Evolutionary conservation across 805 yeast species (phyloP), one percentile per base, ranked within the genome.

Genomic region (Suhomyces prunicola): DNA sequence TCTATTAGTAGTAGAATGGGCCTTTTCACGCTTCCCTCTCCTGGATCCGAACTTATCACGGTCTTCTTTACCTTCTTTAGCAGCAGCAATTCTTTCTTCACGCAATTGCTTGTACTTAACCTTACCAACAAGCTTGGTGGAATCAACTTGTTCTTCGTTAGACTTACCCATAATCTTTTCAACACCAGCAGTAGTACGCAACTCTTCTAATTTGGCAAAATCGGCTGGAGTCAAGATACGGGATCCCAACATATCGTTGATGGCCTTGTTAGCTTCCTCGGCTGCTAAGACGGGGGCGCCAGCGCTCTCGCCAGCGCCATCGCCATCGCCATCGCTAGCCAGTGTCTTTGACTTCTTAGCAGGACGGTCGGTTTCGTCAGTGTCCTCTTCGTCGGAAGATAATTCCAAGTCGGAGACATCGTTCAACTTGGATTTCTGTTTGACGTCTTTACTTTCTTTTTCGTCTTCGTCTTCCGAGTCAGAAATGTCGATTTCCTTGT

Each of bases 201-300:
- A 80, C 70, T 94, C 97, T 64, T 93, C 93, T 62, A 94, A 79
- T 72, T 93, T 93, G 57, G 97, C 97, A 67, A 92, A 94, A 76
- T 94, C 99, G 0, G 98, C 97, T 22, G 99, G 99, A 0, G 99
- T 94, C 60, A 94, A 79, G 55, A 94, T 87, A 60, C 88, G 84
- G 47, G 84, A 80, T n/a, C 88, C 79, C 39, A 86, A 87, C 58
- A 90, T 59, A 53, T 84, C 84, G 52, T 77, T 73, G 74, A 70
- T 71, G 19, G 69, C 69, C 51, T 62, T 57, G 45, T 70, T 68
- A 9, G 65, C 58, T 19, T 22, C 46, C n/a, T 29, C 40, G 19
- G 31, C 17, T 5, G 47, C 27, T 26, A 36, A 17, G 12, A 17
- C 48, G 31, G 79, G 78, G n/a, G 79, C 74, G 19, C 76, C 75